Evolutionary conservation across 2,329 filamentous ascomycete genomes (phyloP).

Genomic region (Neobulgaria alba): DNA sequence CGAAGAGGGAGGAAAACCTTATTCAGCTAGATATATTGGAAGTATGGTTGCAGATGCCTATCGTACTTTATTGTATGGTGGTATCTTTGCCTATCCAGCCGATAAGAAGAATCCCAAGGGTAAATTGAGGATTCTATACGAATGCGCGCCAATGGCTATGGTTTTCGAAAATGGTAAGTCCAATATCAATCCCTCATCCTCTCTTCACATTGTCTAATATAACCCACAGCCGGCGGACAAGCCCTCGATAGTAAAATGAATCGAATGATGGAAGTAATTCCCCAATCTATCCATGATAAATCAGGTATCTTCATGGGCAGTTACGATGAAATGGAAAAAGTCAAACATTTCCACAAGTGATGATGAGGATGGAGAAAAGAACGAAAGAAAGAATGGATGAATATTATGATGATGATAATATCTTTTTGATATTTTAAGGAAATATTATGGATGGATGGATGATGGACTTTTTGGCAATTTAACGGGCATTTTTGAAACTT

Average conservation of each 20-base stretch:
- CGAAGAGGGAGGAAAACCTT: conserved; percentile 67
- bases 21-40: conserved; percentile 91
- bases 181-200: not conserved
- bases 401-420: too few relatives aligned
- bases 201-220: conserved; percentile 4
- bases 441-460: too few relatives aligned
- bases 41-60: conserved; percentile 99
- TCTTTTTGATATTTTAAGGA: too few relatives aligned
- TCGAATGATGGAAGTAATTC: conserved; percentile 81
- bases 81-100: conserved; percentile 94
- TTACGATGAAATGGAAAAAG: conserved; percentile 90
- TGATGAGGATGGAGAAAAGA: too few relatives aligned
- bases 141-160: conserved; percentile 98
- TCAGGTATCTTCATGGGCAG: conserved; percentile 96
- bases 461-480: too few relatives aligned
- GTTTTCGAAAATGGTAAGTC: conserved; percentile 85
- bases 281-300: conserved; percentile 88
- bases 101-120: conserved; percentile 99
- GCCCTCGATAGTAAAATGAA: conserved; percentile 87
- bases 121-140: conserved; percentile 93
- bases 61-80: conserved; percentile 87
- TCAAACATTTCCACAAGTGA: conserved; percentile 49
- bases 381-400: too few relatives aligned
- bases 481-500: too few relatives aligned
- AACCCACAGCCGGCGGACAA: conserved; percentile 69